Percentiles rank a stretch among this genome's conserved stretches.
These are phyloP conservation scores for Plasmopara halstedii DNA, from an alignment of 352 stramenopile genomes.

Conservation along the genomic window DNA sequence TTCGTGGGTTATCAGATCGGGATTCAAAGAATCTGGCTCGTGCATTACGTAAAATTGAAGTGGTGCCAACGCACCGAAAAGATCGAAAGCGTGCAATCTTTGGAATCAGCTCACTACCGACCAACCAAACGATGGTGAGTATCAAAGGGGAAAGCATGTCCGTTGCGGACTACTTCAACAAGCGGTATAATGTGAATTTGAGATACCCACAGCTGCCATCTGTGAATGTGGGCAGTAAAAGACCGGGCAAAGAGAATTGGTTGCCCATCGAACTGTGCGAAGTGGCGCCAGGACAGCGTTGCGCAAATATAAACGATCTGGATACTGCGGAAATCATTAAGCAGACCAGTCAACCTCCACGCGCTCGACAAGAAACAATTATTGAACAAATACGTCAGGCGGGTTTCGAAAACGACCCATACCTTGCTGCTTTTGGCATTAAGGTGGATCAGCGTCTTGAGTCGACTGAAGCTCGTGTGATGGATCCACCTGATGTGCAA, in stretches of 20 bases:
- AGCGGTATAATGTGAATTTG: constrained; percentile 48
- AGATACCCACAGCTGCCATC: constrained; percentile 56
- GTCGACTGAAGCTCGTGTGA: constrained; percentile 34
- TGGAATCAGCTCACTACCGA: constrained; percentile 36
- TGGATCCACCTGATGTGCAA: constrained; percentile 55
- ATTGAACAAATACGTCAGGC: constrained; percentile 51
- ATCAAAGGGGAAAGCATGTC: constrained; percentile 48
- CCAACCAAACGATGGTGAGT: constrained; percentile 36
- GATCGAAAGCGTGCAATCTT: constrained; percentile 51
- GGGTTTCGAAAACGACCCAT: constrained; percentile 67
- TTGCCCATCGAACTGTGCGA: constrained; percentile 80
- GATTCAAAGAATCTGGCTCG: constrained; percentile 25
- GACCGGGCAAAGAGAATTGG: constrained; percentile 41
- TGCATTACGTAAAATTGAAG: constrained; percentile 44
- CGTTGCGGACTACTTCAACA: constrained; percentile 53
- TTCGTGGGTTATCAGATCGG: constrained; percentile 30
- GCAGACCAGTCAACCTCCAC: constrained; percentile 47
- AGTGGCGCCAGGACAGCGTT: constrained; percentile 59
- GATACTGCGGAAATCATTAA: constrained; percentile 80
- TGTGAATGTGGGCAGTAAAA: constrained; percentile 60
- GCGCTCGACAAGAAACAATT: constrained; percentile 42
- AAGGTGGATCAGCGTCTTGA: constrained; percentile 48
- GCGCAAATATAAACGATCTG: constrained; percentile 64
- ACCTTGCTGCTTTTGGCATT: constrained; percentile 52
- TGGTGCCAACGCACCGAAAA: constrained; percentile 48